These are phyloP conservation scores for Hypoxylon rubiginosum DNA, from an alignment of 2,329 filamentous ascomycete genomes.

Conservation along the genomic window DNA sequence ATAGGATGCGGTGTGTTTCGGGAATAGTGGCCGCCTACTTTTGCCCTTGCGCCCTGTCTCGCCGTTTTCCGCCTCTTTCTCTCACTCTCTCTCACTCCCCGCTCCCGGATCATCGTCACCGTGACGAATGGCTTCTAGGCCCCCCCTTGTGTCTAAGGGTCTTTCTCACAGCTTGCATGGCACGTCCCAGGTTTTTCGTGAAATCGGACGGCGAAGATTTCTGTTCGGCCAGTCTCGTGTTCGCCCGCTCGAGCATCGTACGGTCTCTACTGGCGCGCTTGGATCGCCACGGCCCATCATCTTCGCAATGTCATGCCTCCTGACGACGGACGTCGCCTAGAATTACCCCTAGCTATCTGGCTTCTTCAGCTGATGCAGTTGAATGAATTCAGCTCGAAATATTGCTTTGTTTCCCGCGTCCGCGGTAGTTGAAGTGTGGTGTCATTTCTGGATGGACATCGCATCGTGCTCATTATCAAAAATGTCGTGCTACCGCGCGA, in stretches of 20 bases:
- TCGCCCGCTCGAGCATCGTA: not conserved
- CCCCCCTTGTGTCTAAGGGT: not conserved
- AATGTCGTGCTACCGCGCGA: not conserved
- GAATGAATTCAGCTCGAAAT: not conserved
- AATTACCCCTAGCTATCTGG: not conserved
- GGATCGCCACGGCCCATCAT: not conserved
- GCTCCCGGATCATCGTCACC: not conserved
- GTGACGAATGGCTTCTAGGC: not conserved
- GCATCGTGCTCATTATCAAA: not conserved
- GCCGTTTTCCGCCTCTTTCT: not conserved
- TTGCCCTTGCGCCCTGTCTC: too few species aligned
- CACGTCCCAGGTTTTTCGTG: conserved; percentile 1
- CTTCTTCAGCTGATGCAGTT: not conserved
- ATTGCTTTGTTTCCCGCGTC: not conserved
- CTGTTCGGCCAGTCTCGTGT: not conserved
- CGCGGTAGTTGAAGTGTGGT: not conserved
- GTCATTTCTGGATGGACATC: not conserved
- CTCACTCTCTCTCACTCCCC: not conserved
- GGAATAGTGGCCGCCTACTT: not conserved
- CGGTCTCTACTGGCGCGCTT: not conserved
- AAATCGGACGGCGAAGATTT: not conserved
- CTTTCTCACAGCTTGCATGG: not conserved
- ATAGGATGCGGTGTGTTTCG: conserved; percentile 36
- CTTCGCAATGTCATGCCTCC: not conserved
- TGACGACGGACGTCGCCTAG: not conserved